These are phyloP conservation scores for Monilinia laxa DNA, from an alignment of 2,329 filamentous ascomycete genomes.

Conservation along the genomic window DNA sequence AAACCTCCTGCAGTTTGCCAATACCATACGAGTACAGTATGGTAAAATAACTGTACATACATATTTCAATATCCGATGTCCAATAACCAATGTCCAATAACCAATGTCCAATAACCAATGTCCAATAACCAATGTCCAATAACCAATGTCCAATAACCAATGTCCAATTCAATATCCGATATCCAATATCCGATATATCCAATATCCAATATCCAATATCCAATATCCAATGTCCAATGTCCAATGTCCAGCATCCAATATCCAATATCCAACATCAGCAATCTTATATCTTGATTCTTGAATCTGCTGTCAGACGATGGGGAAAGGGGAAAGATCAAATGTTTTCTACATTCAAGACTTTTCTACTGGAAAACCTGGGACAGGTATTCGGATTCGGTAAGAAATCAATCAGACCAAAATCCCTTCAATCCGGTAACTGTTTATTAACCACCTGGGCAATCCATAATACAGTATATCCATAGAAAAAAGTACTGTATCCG, in stretches of 20 bases:
- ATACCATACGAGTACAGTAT: neutral
- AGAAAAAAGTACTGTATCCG: neutral
- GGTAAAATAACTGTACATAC: neutral
- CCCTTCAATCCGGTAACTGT: constrained; percentile 9
- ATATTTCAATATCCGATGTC: no score
- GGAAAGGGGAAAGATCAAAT: neutral
- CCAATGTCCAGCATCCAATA: neutral
- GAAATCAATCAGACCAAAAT: neutral
- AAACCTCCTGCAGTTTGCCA: neutral
- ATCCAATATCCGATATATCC: neutral
- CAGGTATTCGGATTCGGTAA: constrained; percentile 15
- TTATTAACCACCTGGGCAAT: neutral
- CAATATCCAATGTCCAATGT: neutral
- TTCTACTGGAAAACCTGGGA: neutral
- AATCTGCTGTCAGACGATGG: neutral
- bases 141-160: neutral
- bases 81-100: neutral
- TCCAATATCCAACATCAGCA: constrained; percentile 2
- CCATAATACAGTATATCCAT: no score
- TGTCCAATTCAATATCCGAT: no score
- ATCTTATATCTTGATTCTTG: neutral
- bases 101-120: neutral
- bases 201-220: neutral
- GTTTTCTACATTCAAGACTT: neutral
- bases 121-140: no score